Evolutionary conservation across 345 rosid species (phyloP).

Genomic region (Sisymbrium altissimum): DNA sequence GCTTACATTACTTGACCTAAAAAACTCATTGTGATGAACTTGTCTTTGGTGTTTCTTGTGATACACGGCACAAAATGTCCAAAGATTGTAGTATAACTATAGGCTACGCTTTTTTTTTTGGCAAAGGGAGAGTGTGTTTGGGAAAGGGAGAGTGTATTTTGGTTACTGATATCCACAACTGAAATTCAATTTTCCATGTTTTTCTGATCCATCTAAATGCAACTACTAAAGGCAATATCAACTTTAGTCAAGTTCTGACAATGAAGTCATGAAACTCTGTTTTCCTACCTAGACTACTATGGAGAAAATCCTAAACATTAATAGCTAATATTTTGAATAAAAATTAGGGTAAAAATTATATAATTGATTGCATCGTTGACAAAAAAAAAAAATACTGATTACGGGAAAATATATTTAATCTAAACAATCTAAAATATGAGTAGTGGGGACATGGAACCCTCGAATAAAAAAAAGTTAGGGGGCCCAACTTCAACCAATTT

Average conservation of each 20-base stretch:
- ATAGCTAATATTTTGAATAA: too few relatives aligned
- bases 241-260: not conserved
- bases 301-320: too few relatives aligned
- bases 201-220: not conserved
- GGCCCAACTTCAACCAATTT: too few relatives aligned
- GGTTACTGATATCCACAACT: not conserved
- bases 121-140: not conserved
- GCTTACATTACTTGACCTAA: not conserved
- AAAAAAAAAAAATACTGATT: too few relatives aligned
- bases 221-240: not conserved
- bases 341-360: too few relatives aligned
- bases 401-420: too few relatives aligned
- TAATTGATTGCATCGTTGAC: too few relatives aligned
- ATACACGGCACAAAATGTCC: slow-evolving; percentile 14
- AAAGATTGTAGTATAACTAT: not conserved
- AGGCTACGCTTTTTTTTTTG: not conserved
- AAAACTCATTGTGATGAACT: slow-evolving; percentile 3
- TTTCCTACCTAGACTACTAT: too few relatives aligned
- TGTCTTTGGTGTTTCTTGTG: not conserved
- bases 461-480: too few relatives aligned
- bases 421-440: too few relatives aligned
- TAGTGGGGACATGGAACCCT: not conserved
- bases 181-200: not conserved
- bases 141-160: not conserved
- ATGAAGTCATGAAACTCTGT: not conserved